Evolutionary conservation across 306 rosid genomes (phyloP).

Genomic region (Cucurbita ficifolia): DNA sequence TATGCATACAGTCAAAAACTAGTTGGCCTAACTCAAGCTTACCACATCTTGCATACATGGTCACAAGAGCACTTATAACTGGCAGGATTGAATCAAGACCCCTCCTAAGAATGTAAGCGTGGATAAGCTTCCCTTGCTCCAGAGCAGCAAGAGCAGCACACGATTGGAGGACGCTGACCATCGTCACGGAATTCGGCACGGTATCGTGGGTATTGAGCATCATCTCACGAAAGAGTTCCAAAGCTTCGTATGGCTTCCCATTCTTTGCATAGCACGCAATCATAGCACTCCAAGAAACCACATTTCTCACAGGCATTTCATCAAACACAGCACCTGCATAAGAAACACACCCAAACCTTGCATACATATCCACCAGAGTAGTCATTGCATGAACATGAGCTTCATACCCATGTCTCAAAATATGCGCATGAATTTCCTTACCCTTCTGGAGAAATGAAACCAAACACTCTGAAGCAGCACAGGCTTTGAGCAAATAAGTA

Average conservation of each 20-base stretch:
- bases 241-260: conserved; percentile 56
- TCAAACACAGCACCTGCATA: conserved; percentile 53
- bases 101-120: conserved; percentile 73
- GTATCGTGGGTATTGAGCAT: conserved; percentile 38
- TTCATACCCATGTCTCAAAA: conserved; percentile 67
- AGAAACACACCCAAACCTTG: conserved; percentile 53
- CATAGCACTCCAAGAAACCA: conserved; percentile 93
- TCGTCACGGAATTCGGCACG: conserved; percentile 77
- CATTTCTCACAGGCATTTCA: conserved; percentile 53
- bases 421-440: conserved; percentile 82
- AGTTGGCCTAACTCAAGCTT: conserved; percentile 46
- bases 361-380: conserved; percentile 74
- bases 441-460: conserved; percentile 45
- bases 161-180: conserved; percentile 90
- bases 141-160: conserved; percentile 71
- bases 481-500: conserved; percentile 75
- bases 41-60: conserved; percentile 87
- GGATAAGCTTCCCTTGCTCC: conserved; percentile 74
- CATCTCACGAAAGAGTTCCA: conserved; percentile 67
- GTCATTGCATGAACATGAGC: conserved; percentile 60
- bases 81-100: conserved; percentile 80
- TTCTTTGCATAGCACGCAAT: conserved; percentile 76
- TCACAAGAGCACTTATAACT: conserved; percentile 55
- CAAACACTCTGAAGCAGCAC: conserved; percentile 47
- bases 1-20: conserved; percentile 44